These are phyloP conservation scores for Lathyrus tuberosus DNA, from an alignment of 306 rosid genomes.

Conservation along the genomic window DNA sequence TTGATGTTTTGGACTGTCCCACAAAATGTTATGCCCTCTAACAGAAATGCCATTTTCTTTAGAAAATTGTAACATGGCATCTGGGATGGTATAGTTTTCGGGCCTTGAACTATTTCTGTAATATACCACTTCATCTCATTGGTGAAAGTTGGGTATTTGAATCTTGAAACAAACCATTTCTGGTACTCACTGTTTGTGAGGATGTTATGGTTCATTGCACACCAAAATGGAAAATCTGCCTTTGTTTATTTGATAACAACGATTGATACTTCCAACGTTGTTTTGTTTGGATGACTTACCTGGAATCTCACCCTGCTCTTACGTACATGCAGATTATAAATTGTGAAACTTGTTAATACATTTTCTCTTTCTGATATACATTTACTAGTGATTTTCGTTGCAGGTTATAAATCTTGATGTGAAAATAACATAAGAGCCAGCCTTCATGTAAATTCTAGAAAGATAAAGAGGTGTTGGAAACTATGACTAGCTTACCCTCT, in stretches of 20 bases:
- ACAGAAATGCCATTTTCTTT: conserved; percentile 53
- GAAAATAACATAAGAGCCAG: too few species aligned
- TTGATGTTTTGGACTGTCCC: conserved; percentile 55
- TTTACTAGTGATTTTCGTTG: too few species aligned
- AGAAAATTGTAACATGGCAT: conserved; percentile 63
- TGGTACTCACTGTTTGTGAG: conserved; percentile 59
- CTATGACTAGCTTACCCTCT: conserved; percentile 45
- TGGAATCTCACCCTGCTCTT: conserved; percentile 59
- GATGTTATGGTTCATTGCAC: conserved; percentile 60
- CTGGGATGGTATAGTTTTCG: conserved; percentile 69
- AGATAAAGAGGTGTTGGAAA: too few species aligned
- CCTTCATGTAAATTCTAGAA: too few species aligned
- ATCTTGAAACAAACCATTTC: conserved; percentile 66
- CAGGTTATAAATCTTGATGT: too few species aligned
- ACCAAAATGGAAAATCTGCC: conserved; percentile 62
- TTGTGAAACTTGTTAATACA: neutral
- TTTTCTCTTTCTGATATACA: neutral
- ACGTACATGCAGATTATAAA: conserved; percentile 54
- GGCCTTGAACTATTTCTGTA: conserved; percentile 56
- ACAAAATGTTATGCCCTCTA: conserved; percentile 74
- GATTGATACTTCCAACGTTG: conserved; percentile 50
- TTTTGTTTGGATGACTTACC: conserved; percentile 43
- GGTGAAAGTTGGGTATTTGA: conserved; percentile 67
- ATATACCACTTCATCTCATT: conserved; percentile 87
- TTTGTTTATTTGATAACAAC: conserved; percentile 45